Percentiles rank a stretch among this genome's conserved stretches.
Conservation (phyloP, 805 yeast species). For the Yamadazyma scolyti region DNA sequence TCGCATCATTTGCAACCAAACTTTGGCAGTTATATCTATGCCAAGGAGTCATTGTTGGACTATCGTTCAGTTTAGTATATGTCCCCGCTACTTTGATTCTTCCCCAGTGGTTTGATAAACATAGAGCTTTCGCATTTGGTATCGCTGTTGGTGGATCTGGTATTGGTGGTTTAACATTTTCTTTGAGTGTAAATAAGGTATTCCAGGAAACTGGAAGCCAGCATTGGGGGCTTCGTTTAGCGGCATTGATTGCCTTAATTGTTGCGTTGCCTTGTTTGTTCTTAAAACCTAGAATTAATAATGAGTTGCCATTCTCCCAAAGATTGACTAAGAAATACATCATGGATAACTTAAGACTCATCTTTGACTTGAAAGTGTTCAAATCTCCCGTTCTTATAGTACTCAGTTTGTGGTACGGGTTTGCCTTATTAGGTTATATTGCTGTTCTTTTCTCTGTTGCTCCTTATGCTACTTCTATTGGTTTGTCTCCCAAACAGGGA, state of each 20-base stretch:
- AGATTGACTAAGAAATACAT: constrained; percentile 18
- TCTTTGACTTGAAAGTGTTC: constrained; percentile 33
- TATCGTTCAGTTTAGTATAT: constrained; percentile 43
- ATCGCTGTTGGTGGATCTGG: constrained; percentile 48
- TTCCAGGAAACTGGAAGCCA: constrained; percentile 39
- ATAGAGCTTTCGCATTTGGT: constrained; percentile 46
- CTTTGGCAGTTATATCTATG: constrained; percentile 51
- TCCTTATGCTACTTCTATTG: constrained; percentile 41
- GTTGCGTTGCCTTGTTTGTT: constrained; percentile 38
- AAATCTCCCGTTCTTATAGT: constrained; percentile 18
- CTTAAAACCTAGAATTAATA: constrained; percentile 42
- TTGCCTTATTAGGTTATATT: constrained; percentile 36
- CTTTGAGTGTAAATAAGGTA: constrained; percentile 39
- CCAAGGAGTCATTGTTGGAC: constrained; percentile 49
- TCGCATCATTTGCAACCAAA: constrained; percentile 49
- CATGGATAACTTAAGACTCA: constrained; percentile 20
- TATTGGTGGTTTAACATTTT: constrained; percentile 49
- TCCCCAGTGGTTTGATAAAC: constrained; percentile 47
- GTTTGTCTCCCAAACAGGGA: constrained; percentile 33
- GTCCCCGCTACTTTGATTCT: constrained; percentile 42
- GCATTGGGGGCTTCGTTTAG: constrained; percentile 41
- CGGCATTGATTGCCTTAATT: constrained; percentile 29
- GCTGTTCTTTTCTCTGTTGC: constrained; percentile 33
- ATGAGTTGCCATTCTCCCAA: constrained; percentile 16
- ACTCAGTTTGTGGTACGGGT: constrained; percentile 31